A percentile compares a stretch with the other conserved stretches of the same genome.
Evolutionary conservation across 192 early-diverging fungal species (phyloP).

Genomic region (Cladochytrium replicatum): DNA sequence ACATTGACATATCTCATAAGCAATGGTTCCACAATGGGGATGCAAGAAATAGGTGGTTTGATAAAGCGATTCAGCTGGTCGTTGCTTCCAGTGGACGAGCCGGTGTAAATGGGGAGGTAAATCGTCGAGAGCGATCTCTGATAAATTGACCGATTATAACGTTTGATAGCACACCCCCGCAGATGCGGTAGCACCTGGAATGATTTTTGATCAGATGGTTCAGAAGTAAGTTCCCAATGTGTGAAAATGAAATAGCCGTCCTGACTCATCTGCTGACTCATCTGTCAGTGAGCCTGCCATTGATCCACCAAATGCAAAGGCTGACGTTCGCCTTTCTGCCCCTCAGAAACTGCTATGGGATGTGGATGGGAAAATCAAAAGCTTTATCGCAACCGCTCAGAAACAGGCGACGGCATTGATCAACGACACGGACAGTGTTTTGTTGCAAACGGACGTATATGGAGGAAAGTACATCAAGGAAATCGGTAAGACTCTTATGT

Average conservation of each 20-base stretch:
- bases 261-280: background rate
- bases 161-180: slow-evolving; percentile 66
- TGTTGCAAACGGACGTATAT: slow-evolving; percentile 62
- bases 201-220: slow-evolving; percentile 63
- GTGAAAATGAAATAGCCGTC: slow-evolving; percentile 1
- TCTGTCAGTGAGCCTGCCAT: slow-evolving; percentile 40
- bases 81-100: slow-evolving; percentile 73
- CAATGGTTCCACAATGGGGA: slow-evolving; percentile 70
- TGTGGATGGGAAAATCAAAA: slow-evolving; percentile 40
- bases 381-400: slow-evolving; percentile 52
- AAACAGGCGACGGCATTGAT: slow-evolving; percentile 53
- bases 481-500: slow-evolving; percentile 22
- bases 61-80: slow-evolving; percentile 86
- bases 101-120: slow-evolving; percentile 86
- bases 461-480: slow-evolving; percentile 82
- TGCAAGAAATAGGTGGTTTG: slow-evolving; percentile 90
- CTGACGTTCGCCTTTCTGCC: slow-evolving; percentile 23
- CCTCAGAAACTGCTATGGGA: slow-evolving; percentile 66
- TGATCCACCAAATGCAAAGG: slow-evolving; percentile 24
- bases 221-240: slow-evolving; percentile 35
- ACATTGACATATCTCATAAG: slow-evolving; percentile 55
- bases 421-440: slow-evolving; percentile 57
- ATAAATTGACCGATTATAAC: background rate
- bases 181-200: slow-evolving; percentile 81
- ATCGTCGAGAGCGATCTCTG: background rate